Percentiles rank a stretch among this genome's conserved stretches.
Evolutionary conservation across 768 basidiomycete genomes (phyloP).

Genomic region (Lactifluus piperatus): DNA sequence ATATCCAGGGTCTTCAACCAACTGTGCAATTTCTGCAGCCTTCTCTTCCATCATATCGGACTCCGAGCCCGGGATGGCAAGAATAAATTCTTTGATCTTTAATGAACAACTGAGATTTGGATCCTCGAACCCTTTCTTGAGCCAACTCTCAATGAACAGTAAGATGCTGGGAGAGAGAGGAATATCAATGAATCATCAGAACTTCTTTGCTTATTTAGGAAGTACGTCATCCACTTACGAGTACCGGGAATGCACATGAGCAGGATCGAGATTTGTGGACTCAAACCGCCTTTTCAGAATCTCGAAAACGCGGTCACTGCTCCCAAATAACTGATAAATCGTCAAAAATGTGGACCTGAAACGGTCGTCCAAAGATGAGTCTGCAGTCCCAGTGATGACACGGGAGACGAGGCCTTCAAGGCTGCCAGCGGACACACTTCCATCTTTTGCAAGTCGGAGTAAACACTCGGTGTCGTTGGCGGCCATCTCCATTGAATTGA

Average conservation of each 20-base stretch:
- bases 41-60: constrained; percentile 4
- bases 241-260: not conserved
- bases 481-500: not conserved
- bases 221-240: not conserved
- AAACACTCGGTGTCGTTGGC: constrained; percentile 2
- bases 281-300: constrained; percentile 10
- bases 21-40: not conserved
- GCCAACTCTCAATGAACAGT: constrained; percentile 12
- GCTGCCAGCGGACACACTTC: constrained; percentile 6
- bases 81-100: not conserved
- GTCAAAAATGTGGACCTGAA: constrained; percentile 4
- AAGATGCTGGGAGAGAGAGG: not conserved
- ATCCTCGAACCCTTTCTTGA: constrained; percentile 11
- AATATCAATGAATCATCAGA: not conserved
- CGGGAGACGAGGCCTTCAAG: constrained; percentile 11
- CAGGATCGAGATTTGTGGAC: not conserved
- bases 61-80: not conserved
- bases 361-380: not conserved
- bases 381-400: not conserved
- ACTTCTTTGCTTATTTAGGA: not conserved
- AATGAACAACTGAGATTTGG: not conserved
- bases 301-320: not conserved
- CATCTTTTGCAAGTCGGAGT: not conserved
- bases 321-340: constrained; percentile 6
- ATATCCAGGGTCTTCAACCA: not conserved